A percentile compares a stretch with the other conserved stretches of the same genome.
Conservation (phyloP, 768 basidiomycete genomes). For the Neoboletus subvelutipes region DNA sequence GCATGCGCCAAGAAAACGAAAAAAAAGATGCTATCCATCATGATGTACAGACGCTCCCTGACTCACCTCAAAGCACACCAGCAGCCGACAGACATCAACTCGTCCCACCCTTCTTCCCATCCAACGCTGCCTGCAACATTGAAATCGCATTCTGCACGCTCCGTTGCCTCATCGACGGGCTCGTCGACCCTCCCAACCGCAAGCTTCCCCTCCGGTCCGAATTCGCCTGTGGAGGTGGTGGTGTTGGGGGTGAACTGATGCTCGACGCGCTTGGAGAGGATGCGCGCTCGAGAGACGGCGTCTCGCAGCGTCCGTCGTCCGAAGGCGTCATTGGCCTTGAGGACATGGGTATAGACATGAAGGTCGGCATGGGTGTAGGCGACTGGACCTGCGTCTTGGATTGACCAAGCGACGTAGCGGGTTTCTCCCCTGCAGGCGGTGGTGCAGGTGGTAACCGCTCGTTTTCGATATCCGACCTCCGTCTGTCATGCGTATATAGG, state of each 20-base stretch:
- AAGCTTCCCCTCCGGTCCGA: conserved; percentile 18
- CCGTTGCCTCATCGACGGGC: conserved; percentile 24
- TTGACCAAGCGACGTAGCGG: background rate
- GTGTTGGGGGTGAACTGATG: conserved; percentile 24
- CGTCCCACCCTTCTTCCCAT: conserved; percentile 24
- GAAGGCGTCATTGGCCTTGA: conserved; percentile 20
- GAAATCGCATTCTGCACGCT: conserved; percentile 25
- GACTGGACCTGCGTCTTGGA: conserved; percentile 8
- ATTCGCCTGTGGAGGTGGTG: conserved; percentile 21
- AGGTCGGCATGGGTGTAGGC: background rate
- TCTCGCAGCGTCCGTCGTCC: conserved; percentile 37
- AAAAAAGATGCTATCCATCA: background rate
- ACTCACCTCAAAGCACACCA: background rate
- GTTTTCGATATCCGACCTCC: conserved; percentile 29
- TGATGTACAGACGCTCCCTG: background rate
- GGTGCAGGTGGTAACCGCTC: conserved; percentile 28
- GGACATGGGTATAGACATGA: background rate
- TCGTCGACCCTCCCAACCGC: conserved; percentile 20
- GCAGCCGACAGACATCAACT: conserved; percentile 4
- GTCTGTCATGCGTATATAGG: conserved; percentile 8
- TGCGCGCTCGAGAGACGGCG: conserved; percentile 24
- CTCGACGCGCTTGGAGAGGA: conserved; percentile 29
- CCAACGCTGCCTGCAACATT: conserved; percentile 30
- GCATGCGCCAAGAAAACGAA: background rate
- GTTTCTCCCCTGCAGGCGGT: conserved; percentile 25